These are phyloP conservation scores for Nakaseomyces glabratus DNA, from an alignment of 1,139 yeast species.

Conservation along the genomic window DNA sequence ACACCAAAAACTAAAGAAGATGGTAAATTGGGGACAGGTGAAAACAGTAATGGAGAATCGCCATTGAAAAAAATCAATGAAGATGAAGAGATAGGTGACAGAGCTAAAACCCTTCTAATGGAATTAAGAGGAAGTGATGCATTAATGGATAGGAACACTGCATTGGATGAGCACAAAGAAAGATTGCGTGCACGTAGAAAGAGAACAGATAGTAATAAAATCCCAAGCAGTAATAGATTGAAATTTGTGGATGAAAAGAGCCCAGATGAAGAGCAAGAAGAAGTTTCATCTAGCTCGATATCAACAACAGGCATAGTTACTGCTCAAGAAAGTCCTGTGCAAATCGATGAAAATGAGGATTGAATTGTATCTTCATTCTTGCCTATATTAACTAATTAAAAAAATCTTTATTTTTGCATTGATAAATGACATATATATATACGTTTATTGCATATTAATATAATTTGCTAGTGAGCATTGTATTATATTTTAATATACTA, in stretches of 20 bases:
- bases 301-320: too few species aligned
- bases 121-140: conserved; percentile 27
- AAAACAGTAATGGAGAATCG: conserved; percentile 5
- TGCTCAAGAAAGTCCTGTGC: too few species aligned
- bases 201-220: conserved; percentile 10
- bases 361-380: too few species aligned
- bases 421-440: too few species aligned
- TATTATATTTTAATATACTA: too few species aligned
- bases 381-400: too few species aligned
- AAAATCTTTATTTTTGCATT: too few species aligned
- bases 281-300: too few species aligned
- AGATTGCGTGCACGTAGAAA: conserved; percentile 25
- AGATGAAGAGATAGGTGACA: conserved; percentile 23
- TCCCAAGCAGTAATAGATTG: conserved; percentile 4
- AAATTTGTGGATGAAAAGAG: conserved; percentile 7
- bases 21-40: neutral
- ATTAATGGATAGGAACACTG: conserved; percentile 16
- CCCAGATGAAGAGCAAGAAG: too few species aligned
- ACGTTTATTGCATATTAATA: too few species aligned
- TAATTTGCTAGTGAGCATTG: too few species aligned
- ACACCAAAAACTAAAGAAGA: conserved; percentile 10
- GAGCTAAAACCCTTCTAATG: conserved; percentile 27
- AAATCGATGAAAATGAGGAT: too few species aligned
- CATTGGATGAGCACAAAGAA: conserved; percentile 23
- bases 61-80: conserved; percentile 8